Conservation (phyloP, 495 filamentous ascomycete species). For the Chaetomium tenue region DNA sequence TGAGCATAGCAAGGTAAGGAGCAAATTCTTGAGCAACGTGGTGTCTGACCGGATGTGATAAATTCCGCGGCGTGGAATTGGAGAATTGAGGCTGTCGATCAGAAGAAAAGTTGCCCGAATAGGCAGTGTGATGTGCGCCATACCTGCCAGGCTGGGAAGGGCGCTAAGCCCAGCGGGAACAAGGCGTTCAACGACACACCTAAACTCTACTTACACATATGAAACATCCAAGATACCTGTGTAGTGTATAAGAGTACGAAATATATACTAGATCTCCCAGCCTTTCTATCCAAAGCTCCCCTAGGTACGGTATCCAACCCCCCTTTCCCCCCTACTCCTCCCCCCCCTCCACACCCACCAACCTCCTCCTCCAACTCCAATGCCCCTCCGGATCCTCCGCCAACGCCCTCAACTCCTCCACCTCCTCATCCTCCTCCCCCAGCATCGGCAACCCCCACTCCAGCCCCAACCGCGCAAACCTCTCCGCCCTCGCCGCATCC, state of each 20-base stretch:
- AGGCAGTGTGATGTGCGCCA: not conserved
- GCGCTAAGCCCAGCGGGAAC: no score
- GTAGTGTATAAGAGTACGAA: not conserved
- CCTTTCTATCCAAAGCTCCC: no score
- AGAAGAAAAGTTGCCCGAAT: no score
- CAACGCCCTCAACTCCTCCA: slow-evolving; percentile 37
- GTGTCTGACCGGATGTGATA: no score
- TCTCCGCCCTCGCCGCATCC: slow-evolving; percentile 38
- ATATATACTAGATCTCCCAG: not conserved
- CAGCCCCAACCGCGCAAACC: slow-evolving; percentile 38
- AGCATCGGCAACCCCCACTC: slow-evolving; percentile 40
- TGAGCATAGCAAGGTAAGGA: no score
- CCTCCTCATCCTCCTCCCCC: slow-evolving; percentile 32
- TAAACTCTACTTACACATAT: no score
- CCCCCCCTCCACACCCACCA: slow-evolving; percentile 21
- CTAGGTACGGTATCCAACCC: not conserved
- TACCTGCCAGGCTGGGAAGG: not conserved
- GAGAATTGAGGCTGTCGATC: not conserved
- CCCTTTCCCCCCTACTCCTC: not conserved
- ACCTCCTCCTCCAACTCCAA: slow-evolving; percentile 38
- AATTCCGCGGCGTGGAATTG: not conserved
- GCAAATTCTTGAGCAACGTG: no score
- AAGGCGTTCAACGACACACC: no score
- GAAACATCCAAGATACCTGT: not conserved
- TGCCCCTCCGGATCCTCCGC: slow-evolving; percentile 35